Evolutionary conservation across 306 rosid genomes (phyloP).

Genomic region (Rubus idaeus): DNA sequence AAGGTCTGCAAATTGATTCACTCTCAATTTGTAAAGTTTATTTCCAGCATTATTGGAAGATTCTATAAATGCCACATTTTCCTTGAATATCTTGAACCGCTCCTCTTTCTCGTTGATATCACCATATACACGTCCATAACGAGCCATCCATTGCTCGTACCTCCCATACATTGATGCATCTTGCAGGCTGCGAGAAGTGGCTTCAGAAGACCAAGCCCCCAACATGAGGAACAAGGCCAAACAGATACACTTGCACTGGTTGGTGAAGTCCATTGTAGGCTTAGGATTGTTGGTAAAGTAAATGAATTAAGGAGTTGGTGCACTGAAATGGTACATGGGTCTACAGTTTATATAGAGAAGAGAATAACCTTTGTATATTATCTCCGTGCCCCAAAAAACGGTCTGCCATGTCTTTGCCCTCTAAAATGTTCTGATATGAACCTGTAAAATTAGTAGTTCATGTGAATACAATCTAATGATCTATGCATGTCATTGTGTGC

Average conservation of each 20-base stretch:
- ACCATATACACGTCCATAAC: neutral
- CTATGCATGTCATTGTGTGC: no score
- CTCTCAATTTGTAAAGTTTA: neutral
- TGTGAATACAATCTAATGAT: no score
- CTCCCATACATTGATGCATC: neutral
- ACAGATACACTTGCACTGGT: neutral
- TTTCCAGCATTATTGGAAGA: neutral
- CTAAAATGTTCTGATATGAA: no score
- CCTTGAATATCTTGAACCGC: neutral
- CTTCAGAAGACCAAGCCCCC: neutral
- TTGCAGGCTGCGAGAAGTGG: neutral
- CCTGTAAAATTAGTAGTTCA: no score
- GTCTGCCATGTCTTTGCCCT: no score
- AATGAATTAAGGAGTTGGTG: no score
- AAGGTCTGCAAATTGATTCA: neutral
- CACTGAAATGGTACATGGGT: no score
- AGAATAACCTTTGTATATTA: no score
- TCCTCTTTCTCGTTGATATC: neutral
- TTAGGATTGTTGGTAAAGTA: neutral
- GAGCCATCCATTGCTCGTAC: constrained; percentile 1
- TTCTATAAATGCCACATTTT: neutral
- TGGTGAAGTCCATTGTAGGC: neutral
- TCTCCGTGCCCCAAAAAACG: no score
- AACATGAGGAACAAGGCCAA: neutral
- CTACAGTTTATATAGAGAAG: no score